Conservation (phyloP, 2,329 filamentous ascomycete species). For the Coleophoma cylindrospora region DNA sequence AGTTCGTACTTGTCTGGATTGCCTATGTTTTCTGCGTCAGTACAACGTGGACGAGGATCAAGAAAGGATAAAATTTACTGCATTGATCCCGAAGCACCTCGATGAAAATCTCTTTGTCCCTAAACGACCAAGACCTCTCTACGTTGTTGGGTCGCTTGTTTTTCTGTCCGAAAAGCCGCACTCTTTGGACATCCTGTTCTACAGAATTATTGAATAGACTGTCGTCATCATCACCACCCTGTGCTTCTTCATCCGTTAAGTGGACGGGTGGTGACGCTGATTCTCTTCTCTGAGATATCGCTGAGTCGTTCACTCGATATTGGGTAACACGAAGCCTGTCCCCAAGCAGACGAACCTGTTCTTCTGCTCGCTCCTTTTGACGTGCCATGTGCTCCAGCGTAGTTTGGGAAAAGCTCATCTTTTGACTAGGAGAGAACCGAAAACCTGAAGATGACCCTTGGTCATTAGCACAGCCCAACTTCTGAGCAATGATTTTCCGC, state of each 20-base stretch:
- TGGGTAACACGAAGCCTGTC: not conserved
- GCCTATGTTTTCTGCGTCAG: slow-evolving; percentile 5
- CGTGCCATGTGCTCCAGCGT: not conserved
- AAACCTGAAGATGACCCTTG: not conserved
- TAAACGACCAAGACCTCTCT: not conserved
- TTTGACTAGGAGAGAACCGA: not conserved
- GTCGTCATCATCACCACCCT: not conserved
- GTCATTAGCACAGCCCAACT: too few species aligned
- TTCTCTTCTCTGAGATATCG: not conserved
- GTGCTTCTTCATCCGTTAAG: not conserved
- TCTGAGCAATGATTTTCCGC: too few species aligned
- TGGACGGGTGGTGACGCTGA: not conserved
- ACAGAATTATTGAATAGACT: not conserved
- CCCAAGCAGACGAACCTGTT: not conserved
- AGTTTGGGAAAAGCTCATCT: not conserved
- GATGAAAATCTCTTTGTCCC: not conserved
- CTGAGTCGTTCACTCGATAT: not conserved
- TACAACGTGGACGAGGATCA: too few species aligned
- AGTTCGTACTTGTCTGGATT: slow-evolving; percentile 12
- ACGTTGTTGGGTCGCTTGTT: not conserved
- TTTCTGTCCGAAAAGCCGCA: not conserved
- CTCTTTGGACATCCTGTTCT: not conserved
- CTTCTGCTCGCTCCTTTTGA: not conserved
- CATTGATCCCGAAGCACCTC: not conserved
- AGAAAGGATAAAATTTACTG: not conserved